phyloP scores from a whole-genome alignment of 768 basidiomycete species.

The Mycena amicta region DNA sequence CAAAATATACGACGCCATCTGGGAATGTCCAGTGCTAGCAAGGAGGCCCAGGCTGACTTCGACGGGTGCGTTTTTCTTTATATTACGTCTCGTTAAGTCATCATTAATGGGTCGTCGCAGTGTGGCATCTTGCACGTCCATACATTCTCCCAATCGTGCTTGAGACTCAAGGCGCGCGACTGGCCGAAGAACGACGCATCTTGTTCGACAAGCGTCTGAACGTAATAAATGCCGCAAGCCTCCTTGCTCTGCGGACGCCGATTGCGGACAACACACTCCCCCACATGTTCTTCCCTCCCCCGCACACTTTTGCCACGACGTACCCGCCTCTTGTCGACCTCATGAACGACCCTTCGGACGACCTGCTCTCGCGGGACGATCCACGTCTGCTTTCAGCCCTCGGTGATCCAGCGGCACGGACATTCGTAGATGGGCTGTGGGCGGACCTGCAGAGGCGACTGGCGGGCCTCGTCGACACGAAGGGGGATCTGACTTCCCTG shows the following conservation, averaged over 20 bases:
- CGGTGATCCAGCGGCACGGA: neutral
- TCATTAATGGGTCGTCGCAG: no score
- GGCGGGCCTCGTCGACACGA: neutral
- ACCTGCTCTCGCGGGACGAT: neutral
- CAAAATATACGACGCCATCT: neutral
- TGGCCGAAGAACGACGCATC: neutral
- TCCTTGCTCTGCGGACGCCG: neutral
- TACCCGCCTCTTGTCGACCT: slow-evolving; percentile 2
- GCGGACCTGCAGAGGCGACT: neutral
- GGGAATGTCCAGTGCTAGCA: neutral
- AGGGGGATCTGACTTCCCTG: neutral
- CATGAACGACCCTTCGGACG: neutral
- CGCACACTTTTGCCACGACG: neutral
- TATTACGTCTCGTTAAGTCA: neutral
- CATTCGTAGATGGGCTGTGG: slow-evolving; percentile 1
- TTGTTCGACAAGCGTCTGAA: neutral
- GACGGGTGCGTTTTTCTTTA: neutral
- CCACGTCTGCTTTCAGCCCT: neutral
- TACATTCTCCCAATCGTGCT: neutral
- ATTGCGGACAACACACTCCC: neutral
- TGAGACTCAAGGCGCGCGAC: neutral
- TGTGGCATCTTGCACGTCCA: slow-evolving; percentile 8
- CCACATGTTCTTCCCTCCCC: neutral
- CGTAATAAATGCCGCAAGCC: neutral
- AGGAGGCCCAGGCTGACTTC: slow-evolving; percentile 11